Percentiles rank a stretch among this genome's conserved stretches.
Conservation (phyloP, 305 asterid genomes). For the Solanum hybrid region DNA sequence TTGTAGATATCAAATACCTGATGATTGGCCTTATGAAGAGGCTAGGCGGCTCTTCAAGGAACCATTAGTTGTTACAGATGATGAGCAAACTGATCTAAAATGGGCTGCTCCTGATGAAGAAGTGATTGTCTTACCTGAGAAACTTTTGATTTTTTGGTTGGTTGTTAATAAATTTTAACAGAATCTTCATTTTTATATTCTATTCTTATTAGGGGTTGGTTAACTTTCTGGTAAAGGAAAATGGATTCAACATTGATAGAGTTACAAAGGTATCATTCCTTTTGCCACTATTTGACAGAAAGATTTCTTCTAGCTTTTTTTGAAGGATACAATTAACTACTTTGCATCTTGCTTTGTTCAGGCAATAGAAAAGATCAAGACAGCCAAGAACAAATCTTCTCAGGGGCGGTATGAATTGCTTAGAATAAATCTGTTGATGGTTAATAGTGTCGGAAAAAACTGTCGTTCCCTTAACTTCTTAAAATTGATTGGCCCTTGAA, state of each 20-base stretch:
- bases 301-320: not conserved
- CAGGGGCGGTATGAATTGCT: conserved; percentile 71
- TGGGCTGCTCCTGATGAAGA: conserved; percentile 98
- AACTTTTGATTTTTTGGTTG: conserved; percentile 5
- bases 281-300: not conserved
- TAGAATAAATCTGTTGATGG: not conserved
- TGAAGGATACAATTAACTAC: not conserved
- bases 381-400: conserved; percentile 86
- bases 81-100: conserved; percentile 66
- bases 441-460: not conserved
- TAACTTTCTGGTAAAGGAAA: conserved; percentile 73
- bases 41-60: conserved; percentile 92
- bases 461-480: not conserved
- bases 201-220: conserved; percentile 57
- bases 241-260: conserved; percentile 88
- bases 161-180: not conserved
- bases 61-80: conserved; percentile 57
- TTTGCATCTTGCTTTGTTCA: conserved; percentile 16
- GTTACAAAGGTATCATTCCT: conserved; percentile 52
- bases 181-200: conserved; percentile 8
- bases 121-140: conserved; percentile 30
- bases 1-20: conserved; percentile 83
- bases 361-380: conserved; percentile 94
- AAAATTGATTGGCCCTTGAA: not conserved
- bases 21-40: conserved; percentile 86